These are phyloP conservation scores for Plasmodium yoelii DNA, from an alignment of 169 alveolate species.

Conservation along the genomic window DNA sequence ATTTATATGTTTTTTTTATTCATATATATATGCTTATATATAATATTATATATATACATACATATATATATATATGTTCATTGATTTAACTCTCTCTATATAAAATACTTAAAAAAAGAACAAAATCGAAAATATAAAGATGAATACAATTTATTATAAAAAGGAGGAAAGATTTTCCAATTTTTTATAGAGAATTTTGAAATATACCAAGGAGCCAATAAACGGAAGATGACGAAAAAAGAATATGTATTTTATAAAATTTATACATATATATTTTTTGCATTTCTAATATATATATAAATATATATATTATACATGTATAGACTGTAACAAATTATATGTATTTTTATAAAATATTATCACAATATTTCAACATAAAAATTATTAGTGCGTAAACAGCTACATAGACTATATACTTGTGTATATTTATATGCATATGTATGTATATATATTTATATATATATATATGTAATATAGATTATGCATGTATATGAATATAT, in stretches of 20 bases:
- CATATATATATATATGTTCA: neutral
- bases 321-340: neutral
- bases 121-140: neutral
- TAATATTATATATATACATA: constrained; percentile 1
- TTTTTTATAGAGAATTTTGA: constrained; percentile 3
- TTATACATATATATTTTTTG: neutral
- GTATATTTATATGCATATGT: neutral
- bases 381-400: neutral
- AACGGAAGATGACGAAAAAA: neutral
- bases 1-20: constrained; percentile 11
- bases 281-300: neutral
- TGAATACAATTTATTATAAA: constrained; percentile 2
- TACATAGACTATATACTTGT: neutral
- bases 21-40: constrained; percentile 20
- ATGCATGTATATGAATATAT: constrained; percentile 3
- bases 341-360: neutral
- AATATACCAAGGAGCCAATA: neutral
- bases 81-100: neutral
- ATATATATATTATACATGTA: constrained; percentile 2
- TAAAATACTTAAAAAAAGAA: neutral
- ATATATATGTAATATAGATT: neutral
- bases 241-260: neutral
- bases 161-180: neutral
- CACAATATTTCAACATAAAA: neutral
- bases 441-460: neutral